Conservation (phyloP, 2,329 filamentous ascomycete genomes). For the Alternaria metachromatica region DNA sequence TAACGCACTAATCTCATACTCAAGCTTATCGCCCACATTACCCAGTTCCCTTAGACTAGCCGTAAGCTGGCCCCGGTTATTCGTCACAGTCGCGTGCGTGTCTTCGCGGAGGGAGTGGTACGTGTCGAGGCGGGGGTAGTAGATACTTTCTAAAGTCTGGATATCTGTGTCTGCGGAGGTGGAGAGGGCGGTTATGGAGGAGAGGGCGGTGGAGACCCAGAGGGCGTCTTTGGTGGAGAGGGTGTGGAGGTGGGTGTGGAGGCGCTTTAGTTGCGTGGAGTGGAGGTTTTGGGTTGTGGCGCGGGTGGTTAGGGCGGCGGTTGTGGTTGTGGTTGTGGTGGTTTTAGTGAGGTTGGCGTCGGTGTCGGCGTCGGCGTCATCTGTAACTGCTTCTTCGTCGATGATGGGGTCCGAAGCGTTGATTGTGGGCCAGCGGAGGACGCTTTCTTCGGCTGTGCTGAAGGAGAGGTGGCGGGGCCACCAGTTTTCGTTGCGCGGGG, state of each 20-base stretch:
- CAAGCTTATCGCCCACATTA: slow-evolving; percentile 79
- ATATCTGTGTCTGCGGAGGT: slow-evolving; percentile 64
- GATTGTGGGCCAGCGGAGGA: slow-evolving; percentile 65
- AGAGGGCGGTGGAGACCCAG: slow-evolving; percentile 68
- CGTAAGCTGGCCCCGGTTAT: slow-evolving; percentile 71
- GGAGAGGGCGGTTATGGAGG: slow-evolving; percentile 65
- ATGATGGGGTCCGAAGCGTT: slow-evolving; percentile 17
- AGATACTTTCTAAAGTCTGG: slow-evolving; percentile 70
- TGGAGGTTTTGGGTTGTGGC: slow-evolving; percentile 48
- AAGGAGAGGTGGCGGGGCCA: slow-evolving; percentile 79
- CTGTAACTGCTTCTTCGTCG: slow-evolving; percentile 25
- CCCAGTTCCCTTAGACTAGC: slow-evolving; percentile 82
- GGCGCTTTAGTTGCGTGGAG: slow-evolving; percentile 66
- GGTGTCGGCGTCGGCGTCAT: too few species aligned
- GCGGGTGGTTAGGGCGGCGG: slow-evolving; percentile 36
- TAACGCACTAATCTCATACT: slow-evolving; percentile 89
- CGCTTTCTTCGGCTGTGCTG: slow-evolving; percentile 75
- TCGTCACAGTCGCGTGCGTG: slow-evolving; percentile 71
- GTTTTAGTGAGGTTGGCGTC: neutral
- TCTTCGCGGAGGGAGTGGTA: slow-evolving; percentile 72
- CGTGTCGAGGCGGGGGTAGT: slow-evolving; percentile 72
- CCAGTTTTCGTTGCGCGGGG: slow-evolving; percentile 61
- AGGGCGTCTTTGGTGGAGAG: slow-evolving; percentile 63
- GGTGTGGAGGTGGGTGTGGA: slow-evolving; percentile 66
- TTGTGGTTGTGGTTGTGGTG: slow-evolving; percentile 26